Percentiles rank a stretch among this genome's conserved stretches.
Evolutionary conservation across 2,329 filamentous ascomycete species (phyloP).

Genomic region (Colletotrichum sp.): DNA sequence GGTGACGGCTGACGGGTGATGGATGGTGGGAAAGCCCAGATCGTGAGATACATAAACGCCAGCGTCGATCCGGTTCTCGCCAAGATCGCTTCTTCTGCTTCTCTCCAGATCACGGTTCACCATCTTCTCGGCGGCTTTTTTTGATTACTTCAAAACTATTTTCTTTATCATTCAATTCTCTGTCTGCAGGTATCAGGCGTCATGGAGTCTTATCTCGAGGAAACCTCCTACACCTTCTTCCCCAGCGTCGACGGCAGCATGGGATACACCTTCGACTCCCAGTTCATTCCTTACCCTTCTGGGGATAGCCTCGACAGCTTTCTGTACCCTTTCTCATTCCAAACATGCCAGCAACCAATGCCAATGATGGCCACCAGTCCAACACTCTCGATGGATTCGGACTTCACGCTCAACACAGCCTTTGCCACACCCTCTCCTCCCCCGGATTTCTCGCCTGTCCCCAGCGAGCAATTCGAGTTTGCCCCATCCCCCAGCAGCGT

Average conservation of each 20-base stretch:
- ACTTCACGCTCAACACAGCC: background rate
- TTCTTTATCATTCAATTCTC: background rate
- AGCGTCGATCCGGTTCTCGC: constrained; percentile 3
- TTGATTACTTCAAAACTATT: background rate
- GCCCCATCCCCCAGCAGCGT: background rate
- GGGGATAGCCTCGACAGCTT: background rate
- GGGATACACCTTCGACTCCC: constrained; percentile 1
- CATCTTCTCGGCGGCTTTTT: background rate
- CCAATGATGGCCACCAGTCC: background rate
- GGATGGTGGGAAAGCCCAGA: background rate
- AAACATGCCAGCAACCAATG: background rate
- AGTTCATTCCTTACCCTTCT: background rate
- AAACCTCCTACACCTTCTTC: constrained; percentile 1
- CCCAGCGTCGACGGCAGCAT: background rate
- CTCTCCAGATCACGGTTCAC: background rate
- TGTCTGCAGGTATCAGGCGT: background rate
- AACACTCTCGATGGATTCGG: background rate
- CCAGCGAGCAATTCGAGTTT: background rate
- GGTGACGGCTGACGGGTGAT: background rate
- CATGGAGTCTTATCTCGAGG: constrained; percentile 10
- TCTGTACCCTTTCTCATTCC: background rate
- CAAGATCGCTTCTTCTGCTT: background rate
- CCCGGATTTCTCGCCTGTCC: background rate
- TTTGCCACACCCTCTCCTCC: background rate
- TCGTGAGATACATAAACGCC: constrained; percentile 16